Conservation (phyloP, 108 stramenopile species). For the Cyclostephanos tholiformis region DNA sequence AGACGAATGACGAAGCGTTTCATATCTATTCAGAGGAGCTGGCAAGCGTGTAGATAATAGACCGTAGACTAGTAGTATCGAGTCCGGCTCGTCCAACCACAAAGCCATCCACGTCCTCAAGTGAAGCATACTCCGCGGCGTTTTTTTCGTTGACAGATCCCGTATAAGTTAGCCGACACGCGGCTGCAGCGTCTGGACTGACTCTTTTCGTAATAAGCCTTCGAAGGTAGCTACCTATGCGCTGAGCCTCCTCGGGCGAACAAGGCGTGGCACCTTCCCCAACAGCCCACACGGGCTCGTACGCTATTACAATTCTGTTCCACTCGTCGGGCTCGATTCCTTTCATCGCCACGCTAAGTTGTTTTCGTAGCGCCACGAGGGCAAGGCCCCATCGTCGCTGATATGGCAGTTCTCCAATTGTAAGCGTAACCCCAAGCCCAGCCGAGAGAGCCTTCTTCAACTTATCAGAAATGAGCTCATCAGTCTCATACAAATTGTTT, state of each 20-base stretch:
- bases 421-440: constrained; percentile 12
- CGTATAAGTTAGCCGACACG: constrained; percentile 25
- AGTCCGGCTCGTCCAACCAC: constrained; percentile 1
- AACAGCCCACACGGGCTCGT: constrained; percentile 22
- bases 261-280: constrained; percentile 23
- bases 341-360: not conserved
- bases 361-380: constrained; percentile 1
- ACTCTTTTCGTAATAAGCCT: not conserved
- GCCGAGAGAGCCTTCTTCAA: constrained; percentile 3
- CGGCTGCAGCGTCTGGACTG: constrained; percentile 9
- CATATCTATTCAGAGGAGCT: not conserved
- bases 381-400: constrained; percentile 14
- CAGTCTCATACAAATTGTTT: constrained; percentile 18
- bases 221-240: constrained; percentile 11
- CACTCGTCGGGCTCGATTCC: constrained; percentile 1
- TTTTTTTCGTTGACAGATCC: constrained; percentile 20
- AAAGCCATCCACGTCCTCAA: not conserved
- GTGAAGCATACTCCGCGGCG: constrained; percentile 6
- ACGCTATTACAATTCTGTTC: not conserved
- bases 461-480: constrained; percentile 18
- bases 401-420: constrained; percentile 11
- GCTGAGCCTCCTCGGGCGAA: constrained; percentile 21
- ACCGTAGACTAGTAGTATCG: not conserved
- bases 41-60: constrained; percentile 1
- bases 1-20: not conserved